Conservation (phyloP, 2,329 filamentous ascomycete genomes). For the Aureobasidium sp. region DNA sequence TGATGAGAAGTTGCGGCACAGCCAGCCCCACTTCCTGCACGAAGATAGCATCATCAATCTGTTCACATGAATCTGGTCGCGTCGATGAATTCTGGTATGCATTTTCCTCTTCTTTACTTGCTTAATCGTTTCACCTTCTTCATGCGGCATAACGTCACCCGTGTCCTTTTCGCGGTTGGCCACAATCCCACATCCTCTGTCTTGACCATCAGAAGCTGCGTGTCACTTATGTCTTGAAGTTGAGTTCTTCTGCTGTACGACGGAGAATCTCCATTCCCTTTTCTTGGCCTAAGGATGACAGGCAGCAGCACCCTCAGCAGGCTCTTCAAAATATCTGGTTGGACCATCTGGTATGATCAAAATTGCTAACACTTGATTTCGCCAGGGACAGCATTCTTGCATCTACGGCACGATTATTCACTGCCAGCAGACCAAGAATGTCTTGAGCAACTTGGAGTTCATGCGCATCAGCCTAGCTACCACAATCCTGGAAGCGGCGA, state of each 20-base stretch:
- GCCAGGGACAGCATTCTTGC: constrained; percentile 10
- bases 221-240: background rate
- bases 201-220: background rate
- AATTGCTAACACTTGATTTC: background rate
- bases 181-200: background rate
- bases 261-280: background rate
- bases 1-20: constrained; percentile 14
- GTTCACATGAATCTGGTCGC: constrained; percentile 15
- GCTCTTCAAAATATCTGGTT: background rate
- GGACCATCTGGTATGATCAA: background rate
- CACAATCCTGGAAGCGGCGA: constrained; percentile 38
- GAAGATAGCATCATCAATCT: constrained; percentile 12
- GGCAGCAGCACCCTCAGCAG: background rate
- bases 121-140: background rate
- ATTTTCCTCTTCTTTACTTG: background rate
- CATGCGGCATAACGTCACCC: background rate
- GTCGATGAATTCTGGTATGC: constrained; percentile 15
- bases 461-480: constrained; percentile 41
- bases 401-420: constrained; percentile 9
- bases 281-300: background rate
- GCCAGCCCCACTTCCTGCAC: constrained; percentile 13
- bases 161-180: background rate
- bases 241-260: background rate
- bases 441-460: constrained; percentile 38
- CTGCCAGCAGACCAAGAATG: constrained; percentile 35